phyloP scores from a whole-genome alignment of 306 rosid genomes.

The Hippophae gyantsensis region DNA sequence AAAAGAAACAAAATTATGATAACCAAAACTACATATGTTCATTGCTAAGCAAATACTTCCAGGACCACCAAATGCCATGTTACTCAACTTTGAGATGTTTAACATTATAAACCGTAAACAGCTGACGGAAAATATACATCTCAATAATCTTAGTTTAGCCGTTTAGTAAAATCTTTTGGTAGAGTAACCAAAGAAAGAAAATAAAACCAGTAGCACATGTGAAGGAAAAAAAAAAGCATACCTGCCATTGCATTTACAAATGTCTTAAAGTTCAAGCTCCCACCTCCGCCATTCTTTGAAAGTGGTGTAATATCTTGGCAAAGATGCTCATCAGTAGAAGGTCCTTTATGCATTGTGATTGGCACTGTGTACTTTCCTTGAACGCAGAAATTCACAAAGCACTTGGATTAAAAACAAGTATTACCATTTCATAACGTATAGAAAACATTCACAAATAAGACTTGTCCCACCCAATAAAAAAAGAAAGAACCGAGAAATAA shows the following conservation, averaged over 20 bases:
- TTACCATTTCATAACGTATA: not conserved
- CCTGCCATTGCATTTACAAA: constrained; percentile 53
- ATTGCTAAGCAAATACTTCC: not conserved
- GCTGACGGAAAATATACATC: no score
- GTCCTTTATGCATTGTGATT: constrained; percentile 16
- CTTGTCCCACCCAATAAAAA: not conserved
- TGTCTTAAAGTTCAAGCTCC: constrained; percentile 20
- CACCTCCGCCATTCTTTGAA: constrained; percentile 27
- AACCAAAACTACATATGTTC: not conserved
- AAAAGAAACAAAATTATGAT: not conserved
- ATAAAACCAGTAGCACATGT: not conserved
- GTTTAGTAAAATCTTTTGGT: not conserved
- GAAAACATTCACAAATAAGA: not conserved
- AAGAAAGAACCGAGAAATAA: no score
- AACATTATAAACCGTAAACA: no score
- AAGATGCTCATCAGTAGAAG: constrained; percentile 19
- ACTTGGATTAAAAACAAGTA: not conserved
- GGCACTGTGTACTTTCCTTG: constrained; percentile 27
- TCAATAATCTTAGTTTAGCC: no score
- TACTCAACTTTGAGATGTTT: no score
- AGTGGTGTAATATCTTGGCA: constrained; percentile 18
- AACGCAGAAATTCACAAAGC: not conserved
- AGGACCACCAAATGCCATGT: not conserved
- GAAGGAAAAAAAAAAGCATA: constrained; percentile 14
- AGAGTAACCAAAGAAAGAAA: not conserved